Conservation (phyloP, 129 eudicot genomes). For the Escallonia herrerae region DNA sequence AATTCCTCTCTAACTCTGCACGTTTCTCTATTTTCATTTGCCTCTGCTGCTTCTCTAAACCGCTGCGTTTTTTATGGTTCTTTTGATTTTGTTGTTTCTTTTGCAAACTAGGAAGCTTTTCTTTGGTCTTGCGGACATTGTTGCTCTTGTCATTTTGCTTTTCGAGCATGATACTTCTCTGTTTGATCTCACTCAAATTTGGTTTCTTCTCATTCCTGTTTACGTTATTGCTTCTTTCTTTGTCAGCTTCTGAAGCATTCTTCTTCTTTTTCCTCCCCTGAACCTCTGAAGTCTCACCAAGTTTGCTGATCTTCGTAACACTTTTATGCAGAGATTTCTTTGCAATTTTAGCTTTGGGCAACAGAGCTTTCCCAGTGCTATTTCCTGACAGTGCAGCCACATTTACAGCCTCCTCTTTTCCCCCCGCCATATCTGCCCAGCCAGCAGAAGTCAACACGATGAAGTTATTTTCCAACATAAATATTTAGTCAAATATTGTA, state of each 20-base stretch:
- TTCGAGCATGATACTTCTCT: slow-evolving; percentile 5
- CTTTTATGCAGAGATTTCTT: slow-evolving; percentile 25
- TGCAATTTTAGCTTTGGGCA: slow-evolving; percentile 25
- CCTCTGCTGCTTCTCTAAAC: slow-evolving; percentile 13
- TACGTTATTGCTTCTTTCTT: slow-evolving; percentile 5
- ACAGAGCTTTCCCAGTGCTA: slow-evolving; percentile 21
- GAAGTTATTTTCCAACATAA: too few relatives aligned
- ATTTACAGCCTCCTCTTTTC: too few relatives aligned
- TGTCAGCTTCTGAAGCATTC: slow-evolving; percentile 5
- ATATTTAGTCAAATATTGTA: too few relatives aligned
- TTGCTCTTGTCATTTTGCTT: slow-evolving; percentile 10
- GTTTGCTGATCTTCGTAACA: slow-evolving; percentile 13
- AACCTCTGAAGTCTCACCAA: slow-evolving; percentile 7
- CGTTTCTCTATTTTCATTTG: slow-evolving; percentile 13
- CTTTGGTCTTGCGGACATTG: slow-evolving; percentile 9
- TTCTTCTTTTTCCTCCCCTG: slow-evolving; percentile 18
- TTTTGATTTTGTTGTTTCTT: slow-evolving; percentile 14
- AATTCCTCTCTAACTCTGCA: slow-evolving; percentile 3
- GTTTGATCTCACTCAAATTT: not conserved
- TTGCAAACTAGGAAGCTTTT: slow-evolving; percentile 19
- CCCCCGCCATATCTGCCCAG: too few relatives aligned
- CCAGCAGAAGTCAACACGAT: too few relatives aligned
- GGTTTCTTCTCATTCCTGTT: slow-evolving; percentile 10
- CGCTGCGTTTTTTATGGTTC: slow-evolving; percentile 14
- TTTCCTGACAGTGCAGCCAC: not conserved